Conservation (phyloP, 768 basidiomycete species). For the Boletus reticulatus region DNA sequence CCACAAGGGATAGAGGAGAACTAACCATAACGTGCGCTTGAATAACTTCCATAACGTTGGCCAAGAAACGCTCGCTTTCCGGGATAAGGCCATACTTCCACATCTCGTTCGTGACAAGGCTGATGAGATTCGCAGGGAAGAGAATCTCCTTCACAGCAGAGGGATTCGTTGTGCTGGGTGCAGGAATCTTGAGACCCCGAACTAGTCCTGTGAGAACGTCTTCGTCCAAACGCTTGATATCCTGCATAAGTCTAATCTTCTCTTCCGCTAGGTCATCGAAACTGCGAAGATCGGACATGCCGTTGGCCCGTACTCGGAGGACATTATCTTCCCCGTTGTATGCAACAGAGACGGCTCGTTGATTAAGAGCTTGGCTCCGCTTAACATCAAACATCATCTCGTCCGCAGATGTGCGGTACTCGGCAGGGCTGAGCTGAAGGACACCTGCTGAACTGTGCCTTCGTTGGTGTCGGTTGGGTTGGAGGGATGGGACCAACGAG, state of each 20-base stretch:
- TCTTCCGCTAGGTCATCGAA: constrained; percentile 92
- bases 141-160: constrained; percentile 96
- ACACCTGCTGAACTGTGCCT: constrained; percentile 87
- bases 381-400: constrained; percentile 75
- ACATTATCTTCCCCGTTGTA: constrained; percentile 80
- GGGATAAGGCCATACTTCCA: constrained; percentile 98
- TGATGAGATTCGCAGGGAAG: constrained; percentile 98
- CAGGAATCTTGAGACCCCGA: constrained; percentile 89
- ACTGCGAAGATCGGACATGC: constrained; percentile 67
- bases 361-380: constrained; percentile 66
- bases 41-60: constrained; percentile 98
- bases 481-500: constrained; percentile 34
- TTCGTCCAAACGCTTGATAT: constrained; percentile 85
- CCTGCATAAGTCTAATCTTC: constrained; percentile 91
- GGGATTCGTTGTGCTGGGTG: constrained; percentile 85
- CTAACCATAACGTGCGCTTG: constrained; percentile 97
- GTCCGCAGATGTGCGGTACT: constrained; percentile 72
- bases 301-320: constrained; percentile 62
- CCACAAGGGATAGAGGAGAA: constrained; percentile 13
- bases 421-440: constrained; percentile 55
- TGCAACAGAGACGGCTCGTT: constrained; percentile 85
- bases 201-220: constrained; percentile 91
- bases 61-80: constrained; percentile 96
- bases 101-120: constrained; percentile 99
- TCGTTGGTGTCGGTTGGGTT: constrained; percentile 64